phyloP scores from a whole-genome alignment of 345 rosid species.

The Gossypium thurberi region DNA sequence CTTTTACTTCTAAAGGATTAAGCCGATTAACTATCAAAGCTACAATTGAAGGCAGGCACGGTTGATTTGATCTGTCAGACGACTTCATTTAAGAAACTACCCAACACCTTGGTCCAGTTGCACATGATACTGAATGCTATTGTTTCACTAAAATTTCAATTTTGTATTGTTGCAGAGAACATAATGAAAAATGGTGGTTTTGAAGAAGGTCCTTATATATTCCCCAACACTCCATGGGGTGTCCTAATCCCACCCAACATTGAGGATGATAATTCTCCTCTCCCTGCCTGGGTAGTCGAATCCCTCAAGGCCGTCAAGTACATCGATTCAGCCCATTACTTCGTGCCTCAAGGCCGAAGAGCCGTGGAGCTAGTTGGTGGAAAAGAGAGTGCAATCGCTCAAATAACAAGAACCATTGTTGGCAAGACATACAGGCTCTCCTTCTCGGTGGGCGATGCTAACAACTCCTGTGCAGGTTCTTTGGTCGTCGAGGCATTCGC shows the following conservation, averaged over 20 bases:
- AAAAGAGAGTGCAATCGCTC: conserved; percentile 79
- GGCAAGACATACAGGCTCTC: conserved; percentile 53
- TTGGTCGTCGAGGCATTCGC: conserved; percentile 77
- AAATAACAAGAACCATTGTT: conserved; percentile 43
- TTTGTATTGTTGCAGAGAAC: conserved; percentile 37
- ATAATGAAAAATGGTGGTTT: conserved; percentile 63
- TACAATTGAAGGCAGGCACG: too few species aligned
- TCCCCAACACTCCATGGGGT: conserved; percentile 67
- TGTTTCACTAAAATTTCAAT: neutral
- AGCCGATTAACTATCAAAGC: too few species aligned
- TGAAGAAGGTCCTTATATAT: conserved; percentile 75
- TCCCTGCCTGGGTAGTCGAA: conserved; percentile 76
- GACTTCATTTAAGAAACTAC: neutral
- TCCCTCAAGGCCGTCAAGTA: conserved; percentile 88
- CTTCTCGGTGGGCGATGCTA: conserved; percentile 66
- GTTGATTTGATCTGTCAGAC: neutral
- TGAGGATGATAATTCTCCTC: conserved; percentile 73
- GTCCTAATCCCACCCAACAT: conserved; percentile 72
- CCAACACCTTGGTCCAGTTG: neutral
- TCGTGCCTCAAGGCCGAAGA: conserved; percentile 57
- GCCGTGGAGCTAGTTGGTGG: conserved; percentile 82
- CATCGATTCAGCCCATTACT: conserved; percentile 59
- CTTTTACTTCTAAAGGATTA: too few species aligned
- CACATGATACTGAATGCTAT: conserved; percentile 3
- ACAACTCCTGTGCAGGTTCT: conserved; percentile 60